phyloP scores from a whole-genome alignment of 2,329 filamentous ascomycete genomes.

The Byssochlamys sp. region DNA sequence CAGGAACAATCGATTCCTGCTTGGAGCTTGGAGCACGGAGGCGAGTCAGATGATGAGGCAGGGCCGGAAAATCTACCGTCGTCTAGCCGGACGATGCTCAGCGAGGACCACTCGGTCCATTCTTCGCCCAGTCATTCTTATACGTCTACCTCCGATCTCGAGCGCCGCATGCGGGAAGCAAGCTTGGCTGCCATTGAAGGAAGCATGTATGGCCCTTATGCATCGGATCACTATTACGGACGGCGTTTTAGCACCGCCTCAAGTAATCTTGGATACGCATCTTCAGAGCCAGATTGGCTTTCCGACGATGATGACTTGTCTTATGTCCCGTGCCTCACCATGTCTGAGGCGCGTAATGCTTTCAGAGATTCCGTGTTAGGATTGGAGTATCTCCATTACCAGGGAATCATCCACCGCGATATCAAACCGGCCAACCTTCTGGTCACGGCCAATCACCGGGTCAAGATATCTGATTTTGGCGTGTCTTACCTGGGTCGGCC shows the following conservation, averaged over 20 bases:
- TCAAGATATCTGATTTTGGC: conserved; percentile 98
- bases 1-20: conserved; percentile 48
- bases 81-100: conserved; percentile 24
- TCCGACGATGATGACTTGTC: conserved; percentile 69
- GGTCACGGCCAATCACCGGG: conserved; percentile 70
- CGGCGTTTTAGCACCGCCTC: conserved; percentile 73
- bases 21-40: conserved; percentile 79
- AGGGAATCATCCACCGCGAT: conserved; percentile 73
- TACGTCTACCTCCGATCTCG: conserved; percentile 36
- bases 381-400: conserved; percentile 83
- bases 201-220: conserved; percentile 67
- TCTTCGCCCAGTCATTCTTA: conserved; percentile 46
- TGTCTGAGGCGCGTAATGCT: conserved; percentile 68
- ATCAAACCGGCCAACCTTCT: conserved; percentile 86
- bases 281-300: conserved; percentile 35
- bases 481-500: conserved; percentile 93
- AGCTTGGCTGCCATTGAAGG: conserved; percentile 56
- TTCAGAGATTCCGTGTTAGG: conserved; percentile 91
- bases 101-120: conserved; percentile 47
- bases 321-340: conserved; percentile 86
- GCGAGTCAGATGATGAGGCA: conserved; percentile 45
- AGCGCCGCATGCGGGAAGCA: conserved; percentile 20
- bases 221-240: conserved; percentile 48
- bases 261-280: conserved; percentile 44
- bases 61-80: conserved; percentile 9